These are phyloP conservation scores for Pinus taeda DNA, from an alignment of 75 land plant species.

Conservation along the genomic window DNA sequence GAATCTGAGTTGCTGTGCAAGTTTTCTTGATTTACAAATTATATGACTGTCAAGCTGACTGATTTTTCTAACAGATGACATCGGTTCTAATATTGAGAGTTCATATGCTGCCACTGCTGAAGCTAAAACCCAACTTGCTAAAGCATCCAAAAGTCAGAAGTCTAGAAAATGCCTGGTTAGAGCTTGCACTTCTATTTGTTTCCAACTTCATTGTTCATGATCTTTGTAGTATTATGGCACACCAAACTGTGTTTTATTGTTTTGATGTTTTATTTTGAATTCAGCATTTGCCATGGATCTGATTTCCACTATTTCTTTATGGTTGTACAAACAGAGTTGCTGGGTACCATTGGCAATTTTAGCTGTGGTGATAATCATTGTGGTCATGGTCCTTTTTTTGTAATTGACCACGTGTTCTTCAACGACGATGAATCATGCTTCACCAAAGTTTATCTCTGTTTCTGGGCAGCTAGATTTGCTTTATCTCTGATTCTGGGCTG, in stretches of 20 bases:
- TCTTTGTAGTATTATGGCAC: background rate
- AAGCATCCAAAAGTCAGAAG: slow-evolving; percentile 70
- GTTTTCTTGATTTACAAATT: background rate
- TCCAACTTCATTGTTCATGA: no score
- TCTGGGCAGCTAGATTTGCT: background rate
- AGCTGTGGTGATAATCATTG: slow-evolving; percentile 46
- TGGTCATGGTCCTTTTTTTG: slow-evolving; percentile 45
- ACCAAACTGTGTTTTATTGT: background rate
- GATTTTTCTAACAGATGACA: slow-evolving; percentile 49
- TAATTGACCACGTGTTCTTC: slow-evolving; percentile 9
- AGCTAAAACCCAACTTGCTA: slow-evolving; percentile 59
- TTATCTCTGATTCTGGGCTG: background rate
- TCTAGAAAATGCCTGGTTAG: slow-evolving; percentile 61
- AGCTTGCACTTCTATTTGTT: slow-evolving; percentile 7
- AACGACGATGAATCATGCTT: background rate
- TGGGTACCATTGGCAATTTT: slow-evolving; percentile 53
- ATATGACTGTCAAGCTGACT: background rate
- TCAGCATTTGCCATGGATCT: background rate
- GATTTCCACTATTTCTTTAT: background rate
- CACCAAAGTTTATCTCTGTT: background rate
- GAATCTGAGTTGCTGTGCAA: slow-evolving; percentile 3
- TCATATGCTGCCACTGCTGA: slow-evolving; percentile 53
- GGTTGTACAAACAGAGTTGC: slow-evolving; percentile 34
- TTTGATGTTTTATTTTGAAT: background rate
- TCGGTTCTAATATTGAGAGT: slow-evolving; percentile 51